Evolutionary conservation across 495 filamentous ascomycete genomes (phyloP).

Genomic region (Pseudoneurospora amorphoporcata): DNA sequence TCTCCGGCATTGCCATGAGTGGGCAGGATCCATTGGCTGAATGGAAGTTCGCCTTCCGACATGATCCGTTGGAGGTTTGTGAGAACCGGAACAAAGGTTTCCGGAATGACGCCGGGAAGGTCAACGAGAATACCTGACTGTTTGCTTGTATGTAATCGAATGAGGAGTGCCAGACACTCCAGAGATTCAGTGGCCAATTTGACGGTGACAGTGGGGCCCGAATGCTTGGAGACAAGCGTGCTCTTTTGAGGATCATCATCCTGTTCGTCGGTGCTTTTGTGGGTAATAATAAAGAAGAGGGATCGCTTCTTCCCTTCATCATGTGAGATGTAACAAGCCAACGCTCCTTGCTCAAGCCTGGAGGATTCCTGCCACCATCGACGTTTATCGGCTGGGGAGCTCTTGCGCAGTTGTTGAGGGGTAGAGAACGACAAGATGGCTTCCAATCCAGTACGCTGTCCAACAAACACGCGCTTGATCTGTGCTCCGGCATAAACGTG

Average conservation of each 20-base stretch:
- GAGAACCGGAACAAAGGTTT: conserved; percentile 25
- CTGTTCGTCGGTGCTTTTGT: conserved; percentile 11
- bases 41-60: conserved; percentile 8
- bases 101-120: conserved; percentile 21
- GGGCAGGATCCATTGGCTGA: conserved; percentile 31
- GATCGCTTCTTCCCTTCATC: conserved; percentile 19
- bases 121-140: conserved; percentile 13
- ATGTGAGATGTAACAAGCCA: conserved; percentile 47
- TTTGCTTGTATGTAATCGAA: conserved; percentile 1
- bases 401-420: conserved; percentile 28
- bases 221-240: conserved; percentile 6
- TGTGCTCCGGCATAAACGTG: conserved; percentile 30
- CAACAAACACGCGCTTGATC: conserved; percentile 28
- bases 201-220: not conserved
- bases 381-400: conserved; percentile 26
- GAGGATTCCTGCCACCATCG: conserved; percentile 54
- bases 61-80: conserved; percentile 25
- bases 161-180: not conserved
- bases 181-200: conserved; percentile 1
- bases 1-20: conserved; percentile 15
- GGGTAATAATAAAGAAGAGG: conserved; percentile 46
- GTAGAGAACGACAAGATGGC: conserved; percentile 41
- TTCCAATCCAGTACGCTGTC: conserved; percentile 39
- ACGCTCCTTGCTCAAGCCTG: conserved; percentile 42
- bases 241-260: not conserved